Base-by-base conservation (phyloP, 2,329 filamentous ascomycete species). In the Tolypocladium ophioglossoides region DNA sequence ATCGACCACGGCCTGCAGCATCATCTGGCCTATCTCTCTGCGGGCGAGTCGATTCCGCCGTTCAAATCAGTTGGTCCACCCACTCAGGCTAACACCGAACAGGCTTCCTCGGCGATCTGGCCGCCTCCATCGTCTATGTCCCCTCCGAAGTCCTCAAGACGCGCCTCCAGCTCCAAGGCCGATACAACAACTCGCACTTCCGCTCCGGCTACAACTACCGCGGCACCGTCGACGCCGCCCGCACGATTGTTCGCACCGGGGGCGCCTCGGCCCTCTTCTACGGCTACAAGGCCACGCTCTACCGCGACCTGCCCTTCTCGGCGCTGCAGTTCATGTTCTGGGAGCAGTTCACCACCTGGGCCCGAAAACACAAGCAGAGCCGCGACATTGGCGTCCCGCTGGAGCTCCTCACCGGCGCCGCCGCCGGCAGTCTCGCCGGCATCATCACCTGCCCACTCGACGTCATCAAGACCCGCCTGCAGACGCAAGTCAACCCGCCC, bases 101-200 rank as follows among this genome's bases (percentile, higher is more conserved):
- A 91, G 89, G 92, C n/a, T 91, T 97, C 63, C 68, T 96, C 56
- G 94, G 92, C 57, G 94, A 99, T 66, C 78, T 96, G 24, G 92
- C 89, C 47, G 92, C 94, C 1, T 96, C 91, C 0, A 79, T 96
- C 56, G 81, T 96, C 56, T 99, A 99, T 67, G 95, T 99, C 5
- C 95, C 94, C 4, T 96, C 92, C 14, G 95, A 99, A 71, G 94
- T 99, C 6, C 79, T 99, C 61, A 99, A 99, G 71, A 99, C 94
- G n/a, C 85, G 94, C 27, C 76, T 97, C 50, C 94, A 99, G 68
- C 80, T 99, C 7, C 94, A 99, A 70, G 95, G 94, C 51, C 88
- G 89, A 56, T 87, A 91, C 73, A 95, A 97, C 71, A 99, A 99
- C 66, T 91, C 94, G 0, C 87, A 85, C 71, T 97, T 97, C 74